Evolutionary conservation across 495 filamentous ascomycete genomes (phyloP).

Genomic region (Penicillium cinerascens): DNA sequence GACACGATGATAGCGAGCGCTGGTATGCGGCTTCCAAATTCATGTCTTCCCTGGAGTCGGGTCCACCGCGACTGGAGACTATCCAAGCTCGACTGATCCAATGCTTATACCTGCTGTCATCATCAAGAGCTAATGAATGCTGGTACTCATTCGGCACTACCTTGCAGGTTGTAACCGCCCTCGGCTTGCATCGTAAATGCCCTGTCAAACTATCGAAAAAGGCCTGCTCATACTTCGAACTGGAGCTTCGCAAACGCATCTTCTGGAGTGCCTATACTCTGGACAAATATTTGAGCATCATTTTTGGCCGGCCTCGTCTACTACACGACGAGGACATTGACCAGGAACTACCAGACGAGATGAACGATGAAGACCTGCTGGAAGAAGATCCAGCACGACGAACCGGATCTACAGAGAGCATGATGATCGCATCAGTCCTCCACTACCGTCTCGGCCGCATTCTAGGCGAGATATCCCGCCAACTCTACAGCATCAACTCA

Average conservation of each 20-base stretch:
- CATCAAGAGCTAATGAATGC: constrained; percentile 48
- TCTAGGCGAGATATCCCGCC: constrained; percentile 42
- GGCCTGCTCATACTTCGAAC: constrained; percentile 33
- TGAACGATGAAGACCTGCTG: constrained; percentile 53
- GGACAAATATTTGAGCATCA: constrained; percentile 55
- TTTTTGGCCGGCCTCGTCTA: constrained; percentile 52
- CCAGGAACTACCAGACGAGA: constrained; percentile 48
- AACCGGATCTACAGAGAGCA: constrained; percentile 36
- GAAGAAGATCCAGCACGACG: constrained; percentile 34
- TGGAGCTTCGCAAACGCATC: constrained; percentile 48
- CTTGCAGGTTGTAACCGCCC: constrained; percentile 42
- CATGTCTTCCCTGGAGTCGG: constrained; percentile 40
- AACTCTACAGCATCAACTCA: constrained; percentile 48
- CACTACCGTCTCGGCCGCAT: constrained; percentile 45
- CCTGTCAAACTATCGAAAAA: constrained; percentile 30
- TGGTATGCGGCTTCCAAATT: constrained; percentile 45
- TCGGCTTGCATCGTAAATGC: constrained; percentile 41
- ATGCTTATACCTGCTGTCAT: constrained; percentile 43
- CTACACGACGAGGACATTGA: constrained; percentile 52
- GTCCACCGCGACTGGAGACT: constrained; percentile 42
- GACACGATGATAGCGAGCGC: constrained; percentile 26
- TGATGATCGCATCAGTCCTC: constrained; percentile 48
- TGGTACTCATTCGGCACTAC: constrained; percentile 50
- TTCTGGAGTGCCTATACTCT: constrained; percentile 57
- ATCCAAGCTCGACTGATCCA: constrained; percentile 44